A percentile compares a stretch with the other conserved stretches of the same genome.
These are phyloP conservation scores for Waltergamsia citrina DNA, from an alignment of 2,329 filamentous ascomycete species.

Conservation along the genomic window DNA sequence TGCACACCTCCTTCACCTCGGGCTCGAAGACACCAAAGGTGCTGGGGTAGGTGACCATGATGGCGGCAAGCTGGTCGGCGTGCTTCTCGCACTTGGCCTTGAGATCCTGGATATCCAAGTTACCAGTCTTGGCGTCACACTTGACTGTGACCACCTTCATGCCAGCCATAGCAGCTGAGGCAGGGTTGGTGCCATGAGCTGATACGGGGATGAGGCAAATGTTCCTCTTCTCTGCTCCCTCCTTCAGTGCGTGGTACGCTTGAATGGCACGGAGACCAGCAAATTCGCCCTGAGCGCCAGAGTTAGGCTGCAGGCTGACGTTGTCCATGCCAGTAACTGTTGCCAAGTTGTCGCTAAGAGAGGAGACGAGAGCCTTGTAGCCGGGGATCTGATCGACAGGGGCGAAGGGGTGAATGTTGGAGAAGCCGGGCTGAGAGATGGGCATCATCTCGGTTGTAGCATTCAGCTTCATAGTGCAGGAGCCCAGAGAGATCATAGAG, in stretches of 20 bases:
- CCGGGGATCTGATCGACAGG: constrained; percentile 54
- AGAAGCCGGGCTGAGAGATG: neutral
- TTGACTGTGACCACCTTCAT: constrained; percentile 92
- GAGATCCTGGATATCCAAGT: constrained; percentile 79
- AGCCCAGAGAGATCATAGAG: constrained; percentile 95
- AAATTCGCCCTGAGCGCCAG: constrained; percentile 92
- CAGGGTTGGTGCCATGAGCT: constrained; percentile 92
- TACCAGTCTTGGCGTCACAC: constrained; percentile 78
- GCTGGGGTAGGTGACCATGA: constrained; percentile 96
- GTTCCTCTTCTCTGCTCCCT: constrained; percentile 58
- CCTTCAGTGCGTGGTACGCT: constrained; percentile 59
- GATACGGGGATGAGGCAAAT: constrained; percentile 93
- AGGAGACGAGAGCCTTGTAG: constrained; percentile 60
- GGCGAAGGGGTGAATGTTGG: constrained; percentile 74
- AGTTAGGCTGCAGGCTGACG: constrained; percentile 91
- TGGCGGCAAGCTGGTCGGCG: constrained; percentile 74
- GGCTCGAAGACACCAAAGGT: constrained; percentile 95
- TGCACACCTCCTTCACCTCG: constrained; percentile 73
- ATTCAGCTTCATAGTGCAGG: constrained; percentile 98
- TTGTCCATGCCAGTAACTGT: constrained; percentile 83
- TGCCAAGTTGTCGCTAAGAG: constrained; percentile 66
- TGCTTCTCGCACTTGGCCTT: constrained; percentile 85
- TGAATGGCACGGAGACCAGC: constrained; percentile 82
- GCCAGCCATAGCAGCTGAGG: constrained; percentile 89
- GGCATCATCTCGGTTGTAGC: constrained; percentile 89